Conservation (phyloP, 2,329 filamentous ascomycete genomes). For the Microsporum ferrugineum region DNA sequence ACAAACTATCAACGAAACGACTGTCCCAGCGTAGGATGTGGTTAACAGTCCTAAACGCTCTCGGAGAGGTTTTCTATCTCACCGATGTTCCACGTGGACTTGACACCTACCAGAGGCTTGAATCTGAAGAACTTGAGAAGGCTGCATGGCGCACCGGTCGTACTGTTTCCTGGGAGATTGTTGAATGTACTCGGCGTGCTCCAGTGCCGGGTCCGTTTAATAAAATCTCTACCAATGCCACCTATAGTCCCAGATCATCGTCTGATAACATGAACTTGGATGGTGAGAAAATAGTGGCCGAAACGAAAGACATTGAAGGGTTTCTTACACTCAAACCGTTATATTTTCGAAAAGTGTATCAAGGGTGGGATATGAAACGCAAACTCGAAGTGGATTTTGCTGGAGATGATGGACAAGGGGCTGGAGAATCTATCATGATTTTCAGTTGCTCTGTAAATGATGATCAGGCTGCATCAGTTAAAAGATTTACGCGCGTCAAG, state of each 20-base stretch:
- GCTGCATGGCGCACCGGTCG: constrained; percentile 72
- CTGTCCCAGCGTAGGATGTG: constrained; percentile 62
- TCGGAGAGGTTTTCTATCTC: constrained; percentile 84
- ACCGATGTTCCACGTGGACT: constrained; percentile 54
- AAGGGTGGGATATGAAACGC: constrained; percentile 87
- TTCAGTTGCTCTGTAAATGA: constrained; percentile 61
- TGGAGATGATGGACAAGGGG: constrained; percentile 61
- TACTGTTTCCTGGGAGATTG: constrained; percentile 65
- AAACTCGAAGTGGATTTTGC: constrained; percentile 81
- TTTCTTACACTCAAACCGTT: constrained; percentile 62
- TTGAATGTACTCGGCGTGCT: constrained; percentile 64
- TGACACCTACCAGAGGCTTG: constrained; percentile 38
- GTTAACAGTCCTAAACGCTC: constrained; percentile 86
- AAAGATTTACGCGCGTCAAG: constrained; percentile 48
- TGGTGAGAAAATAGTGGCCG: constrained; percentile 58
- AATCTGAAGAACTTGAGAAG: constrained; percentile 45
- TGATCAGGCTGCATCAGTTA: constrained; percentile 41
- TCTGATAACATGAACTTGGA: constrained; percentile 60
- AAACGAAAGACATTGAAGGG: constrained; percentile 70
- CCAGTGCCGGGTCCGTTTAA: constrained; percentile 63
- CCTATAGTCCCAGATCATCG: constrained; percentile 71
- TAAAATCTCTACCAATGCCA: constrained; percentile 54
- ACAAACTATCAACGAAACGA: constrained; percentile 62
- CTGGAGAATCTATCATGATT: constrained; percentile 66
- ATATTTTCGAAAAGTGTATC: constrained; percentile 65